Conservation (phyloP, 2,329 filamentous ascomycete genomes). For the Podosphaera xanthii region DNA sequence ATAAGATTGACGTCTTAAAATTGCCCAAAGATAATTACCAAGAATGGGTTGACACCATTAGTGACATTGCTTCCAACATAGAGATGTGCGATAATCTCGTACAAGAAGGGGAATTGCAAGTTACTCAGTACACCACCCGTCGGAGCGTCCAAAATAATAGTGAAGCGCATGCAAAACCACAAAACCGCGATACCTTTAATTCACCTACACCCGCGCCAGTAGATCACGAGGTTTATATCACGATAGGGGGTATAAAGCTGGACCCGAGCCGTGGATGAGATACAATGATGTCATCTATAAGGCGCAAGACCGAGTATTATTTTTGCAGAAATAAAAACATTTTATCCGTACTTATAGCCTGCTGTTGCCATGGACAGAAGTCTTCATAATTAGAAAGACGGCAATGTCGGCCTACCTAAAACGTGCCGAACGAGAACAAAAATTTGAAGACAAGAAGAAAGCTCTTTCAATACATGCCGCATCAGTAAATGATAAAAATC, state of each 20-base stretch:
- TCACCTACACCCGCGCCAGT: too few relatives aligned
- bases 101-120: too few relatives aligned
- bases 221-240: too few relatives aligned
- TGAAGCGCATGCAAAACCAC: too few relatives aligned
- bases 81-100: too few relatives aligned
- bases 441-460: background rate
- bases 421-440: too few relatives aligned
- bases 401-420: background rate
- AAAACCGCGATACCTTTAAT: too few relatives aligned
- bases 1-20: background rate
- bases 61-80: too few relatives aligned
- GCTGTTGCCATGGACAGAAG: background rate
- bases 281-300: background rate
- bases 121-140: too few relatives aligned
- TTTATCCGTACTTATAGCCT: background rate
- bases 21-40: background rate
- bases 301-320: background rate
- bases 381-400: background rate
- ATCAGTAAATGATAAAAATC: background rate
- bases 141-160: too few relatives aligned
- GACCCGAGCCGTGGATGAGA: background rate
- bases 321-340: background rate
- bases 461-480: background rate
- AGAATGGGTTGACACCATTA: too few relatives aligned
- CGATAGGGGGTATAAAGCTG: too few relatives aligned